phyloP scores from a whole-genome alignment of 306 rosid genomes.

The Cicer chorassanicum region DNA sequence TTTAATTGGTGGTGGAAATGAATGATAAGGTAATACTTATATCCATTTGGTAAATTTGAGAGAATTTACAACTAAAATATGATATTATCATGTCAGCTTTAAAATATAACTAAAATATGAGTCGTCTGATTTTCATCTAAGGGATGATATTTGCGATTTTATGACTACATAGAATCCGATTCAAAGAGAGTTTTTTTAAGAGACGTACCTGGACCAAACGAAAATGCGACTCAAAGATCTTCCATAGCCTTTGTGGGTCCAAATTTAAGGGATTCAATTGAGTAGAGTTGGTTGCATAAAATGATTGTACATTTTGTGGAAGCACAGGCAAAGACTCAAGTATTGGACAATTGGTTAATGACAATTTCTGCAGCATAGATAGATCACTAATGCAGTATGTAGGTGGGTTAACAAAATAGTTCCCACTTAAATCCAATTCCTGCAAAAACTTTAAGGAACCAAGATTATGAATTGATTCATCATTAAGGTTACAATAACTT shows the following conservation, averaged over 20 bases:
- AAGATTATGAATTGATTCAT: constrained; percentile 16
- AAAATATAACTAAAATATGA: too few species aligned
- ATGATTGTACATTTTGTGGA: constrained; percentile 21
- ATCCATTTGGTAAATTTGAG: too few species aligned
- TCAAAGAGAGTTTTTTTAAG: neutral
- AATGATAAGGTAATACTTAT: too few species aligned
- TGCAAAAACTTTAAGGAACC: constrained; percentile 30
- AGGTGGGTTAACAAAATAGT: constrained; percentile 1
- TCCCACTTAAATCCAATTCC: neutral
- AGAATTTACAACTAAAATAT: too few species aligned
- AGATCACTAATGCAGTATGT: constrained; percentile 24
- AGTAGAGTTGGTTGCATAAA: neutral
- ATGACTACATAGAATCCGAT: too few species aligned
- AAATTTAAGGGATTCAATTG: constrained; percentile 9
- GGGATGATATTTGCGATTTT: too few species aligned
- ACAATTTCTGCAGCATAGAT: constrained; percentile 19
- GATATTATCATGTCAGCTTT: too few species aligned
- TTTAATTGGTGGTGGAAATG: too few species aligned
- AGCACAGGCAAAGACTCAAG: constrained; percentile 36
- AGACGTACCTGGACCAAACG: neutral
- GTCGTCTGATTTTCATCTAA: too few species aligned
- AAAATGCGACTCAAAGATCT: neutral
- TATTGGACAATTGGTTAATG: neutral
- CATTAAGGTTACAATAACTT: constrained; percentile 12
- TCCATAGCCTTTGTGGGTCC: constrained; percentile 24